Evolutionary conservation across 2,329 filamentous ascomycete genomes (phyloP), one percentile per base, ranked within the genome.

Genomic region (Pseudovirgaria hyperparasitica): DNA sequence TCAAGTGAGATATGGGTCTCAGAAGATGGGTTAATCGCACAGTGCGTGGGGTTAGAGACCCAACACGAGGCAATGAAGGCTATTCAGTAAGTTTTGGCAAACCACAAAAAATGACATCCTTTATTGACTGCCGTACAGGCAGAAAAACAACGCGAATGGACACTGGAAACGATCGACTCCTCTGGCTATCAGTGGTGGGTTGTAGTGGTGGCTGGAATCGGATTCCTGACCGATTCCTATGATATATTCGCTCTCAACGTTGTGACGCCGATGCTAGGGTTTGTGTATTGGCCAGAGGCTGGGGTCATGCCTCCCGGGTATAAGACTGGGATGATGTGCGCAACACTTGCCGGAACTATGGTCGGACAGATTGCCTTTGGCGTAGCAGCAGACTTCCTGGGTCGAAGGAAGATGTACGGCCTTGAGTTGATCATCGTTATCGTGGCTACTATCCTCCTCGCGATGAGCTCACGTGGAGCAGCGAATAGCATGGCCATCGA

Each of bases 341-440:
- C 46, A 9, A 57, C 54, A 2, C 43, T 57, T 5, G 46, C 43
- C 5, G 54, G 52, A 13, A 56, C 52, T 7, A 53, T 55, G 37
- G 22, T 56, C 8, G 54, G 54, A 6, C 46, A 53, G 24, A 26
- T 57, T 9, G 38, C 49, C 5, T 57, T 58, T 31, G 54, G 55
- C 11, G 40, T 51, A 22, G 45, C 50, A 10, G 54, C 52, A 9
- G 55, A 58, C 30, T 22, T 43, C 6, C 39, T 51, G 13, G 52
- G 54, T n/a, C 34, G 54, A 30, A 39, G 50, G 15, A 50, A 53
- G 17, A 51, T 57, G 37, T 58, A 58, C 26, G 54, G 55, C 4
- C 37, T 56, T 10, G 55, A 57, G 25, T 34, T 57, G 2, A 45
- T 57, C 5, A 55, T 58, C 16, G 47, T 57, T 14, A 56, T 58